Conservation (phyloP, 192 early-diverging fungal species). For the Coemansia sp. region DNA sequence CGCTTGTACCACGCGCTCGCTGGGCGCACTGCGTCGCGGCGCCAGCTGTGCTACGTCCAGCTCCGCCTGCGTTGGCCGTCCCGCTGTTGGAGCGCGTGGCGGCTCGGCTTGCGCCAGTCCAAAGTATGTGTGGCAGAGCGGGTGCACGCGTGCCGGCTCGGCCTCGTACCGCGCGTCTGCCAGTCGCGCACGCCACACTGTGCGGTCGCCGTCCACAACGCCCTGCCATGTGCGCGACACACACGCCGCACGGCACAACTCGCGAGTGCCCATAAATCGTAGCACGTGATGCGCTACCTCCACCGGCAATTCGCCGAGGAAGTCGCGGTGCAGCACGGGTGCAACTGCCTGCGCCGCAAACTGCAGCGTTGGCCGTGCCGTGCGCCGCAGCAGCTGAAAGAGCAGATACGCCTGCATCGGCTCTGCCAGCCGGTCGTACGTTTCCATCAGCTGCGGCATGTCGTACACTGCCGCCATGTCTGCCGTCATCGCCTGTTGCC, state of each 20-base stretch:
- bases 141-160: slow-evolving; percentile 26
- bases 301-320: slow-evolving; percentile 69
- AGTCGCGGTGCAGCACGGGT: slow-evolving; percentile 89
- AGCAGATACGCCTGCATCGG: slow-evolving; percentile 84
- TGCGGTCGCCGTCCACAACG: slow-evolving; percentile 70
- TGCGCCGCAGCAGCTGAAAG: slow-evolving; percentile 83
- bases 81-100: slow-evolving; percentile 6
- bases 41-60: slow-evolving; percentile 29
- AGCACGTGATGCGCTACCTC: slow-evolving; percentile 79
- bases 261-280: slow-evolving; percentile 74
- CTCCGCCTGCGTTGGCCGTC: slow-evolving; percentile 22
- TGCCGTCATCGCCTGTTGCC: slow-evolving; percentile 9
- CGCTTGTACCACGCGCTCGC: slow-evolving; percentile 6
- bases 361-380: slow-evolving; percentile 78
- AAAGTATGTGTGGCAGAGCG: slow-evolving; percentile 44
- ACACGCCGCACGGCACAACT: slow-evolving; percentile 75
- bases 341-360: slow-evolving; percentile 88
- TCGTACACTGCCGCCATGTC: slow-evolving; percentile 45
- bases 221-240: slow-evolving; percentile 79
- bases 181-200: slow-evolving; percentile 45
- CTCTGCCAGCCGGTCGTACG: slow-evolving; percentile 78
- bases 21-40: slow-evolving; percentile 11
- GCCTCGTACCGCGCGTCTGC: slow-evolving; percentile 37
- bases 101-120: slow-evolving; percentile 36
- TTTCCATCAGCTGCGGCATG: slow-evolving; percentile 60